These are phyloP conservation scores for Phytophthora lateralis DNA, from an alignment of 352 stramenopile genomes.

Conservation along the genomic window DNA sequence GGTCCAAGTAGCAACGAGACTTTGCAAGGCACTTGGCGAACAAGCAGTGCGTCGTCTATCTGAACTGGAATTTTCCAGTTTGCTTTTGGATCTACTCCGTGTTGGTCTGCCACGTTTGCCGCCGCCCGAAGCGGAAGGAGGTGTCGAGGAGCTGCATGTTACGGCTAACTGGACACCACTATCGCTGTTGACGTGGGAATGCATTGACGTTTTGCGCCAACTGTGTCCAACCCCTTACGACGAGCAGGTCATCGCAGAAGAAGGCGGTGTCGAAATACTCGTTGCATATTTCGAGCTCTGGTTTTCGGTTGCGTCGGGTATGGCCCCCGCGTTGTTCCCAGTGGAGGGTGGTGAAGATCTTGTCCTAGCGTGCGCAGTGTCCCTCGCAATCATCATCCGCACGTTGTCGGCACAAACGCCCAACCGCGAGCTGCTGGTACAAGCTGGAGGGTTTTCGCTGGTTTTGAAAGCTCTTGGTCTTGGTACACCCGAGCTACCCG, in stretches of 20 bases:
- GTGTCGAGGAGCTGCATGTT: not conserved
- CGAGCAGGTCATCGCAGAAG: constrained; percentile 48
- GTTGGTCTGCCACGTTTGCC: constrained; percentile 4
- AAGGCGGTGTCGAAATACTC: constrained; percentile 48
- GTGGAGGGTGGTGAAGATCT: constrained; percentile 21
- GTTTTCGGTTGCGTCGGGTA: constrained; percentile 31
- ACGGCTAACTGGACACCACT: constrained; percentile 7
- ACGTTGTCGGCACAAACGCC: constrained; percentile 24
- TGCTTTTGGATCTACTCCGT: constrained; percentile 53
- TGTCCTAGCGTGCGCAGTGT: constrained; percentile 20
- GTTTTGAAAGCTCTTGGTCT: constrained; percentile 40
- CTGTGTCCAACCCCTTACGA: constrained; percentile 43
- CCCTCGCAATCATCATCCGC: constrained; percentile 24
- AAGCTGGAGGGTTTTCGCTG: constrained; percentile 43
- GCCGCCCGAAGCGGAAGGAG: constrained; percentile 6
- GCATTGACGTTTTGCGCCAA: constrained; percentile 46
- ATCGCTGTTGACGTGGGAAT: constrained; percentile 36
- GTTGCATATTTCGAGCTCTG: constrained; percentile 41
- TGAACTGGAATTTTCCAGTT: constrained; percentile 41
- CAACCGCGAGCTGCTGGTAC: constrained; percentile 36
- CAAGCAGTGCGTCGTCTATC: constrained; percentile 44
- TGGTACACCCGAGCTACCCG: constrained; percentile 9
- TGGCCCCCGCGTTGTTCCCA: constrained; percentile 10
- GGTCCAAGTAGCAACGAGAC: constrained; percentile 26
- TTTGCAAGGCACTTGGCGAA: constrained; percentile 45